These are phyloP conservation scores for Salix udensis DNA, from an alignment of 345 rosid genomes.

Conservation along the genomic window DNA sequence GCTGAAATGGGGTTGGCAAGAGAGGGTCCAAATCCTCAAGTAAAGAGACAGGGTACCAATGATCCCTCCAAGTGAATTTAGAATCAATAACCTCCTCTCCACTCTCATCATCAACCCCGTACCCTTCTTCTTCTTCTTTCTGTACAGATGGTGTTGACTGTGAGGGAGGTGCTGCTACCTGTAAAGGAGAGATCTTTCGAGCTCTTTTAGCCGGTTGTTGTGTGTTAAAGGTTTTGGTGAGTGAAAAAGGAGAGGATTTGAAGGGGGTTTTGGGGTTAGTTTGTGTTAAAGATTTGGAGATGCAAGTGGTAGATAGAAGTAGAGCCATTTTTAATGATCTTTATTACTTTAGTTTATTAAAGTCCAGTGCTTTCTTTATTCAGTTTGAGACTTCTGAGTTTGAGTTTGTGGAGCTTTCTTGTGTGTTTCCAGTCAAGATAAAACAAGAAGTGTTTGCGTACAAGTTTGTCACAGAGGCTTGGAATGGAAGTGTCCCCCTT, in stretches of 20 bases:
- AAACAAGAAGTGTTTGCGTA: constrained; percentile 7
- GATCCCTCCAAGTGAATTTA: constrained; percentile 88
- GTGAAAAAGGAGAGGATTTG: constrained; percentile 6
- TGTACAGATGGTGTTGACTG: constrained; percentile 34
- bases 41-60: constrained; percentile 95
- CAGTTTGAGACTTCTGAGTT: background rate
- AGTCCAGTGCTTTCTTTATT: background rate
- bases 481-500: background rate
- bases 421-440: background rate
- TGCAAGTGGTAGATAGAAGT: constrained; percentile 12
- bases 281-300: constrained; percentile 12
- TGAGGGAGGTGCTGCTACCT: constrained; percentile 53
- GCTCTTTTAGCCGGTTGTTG: constrained; percentile 1
- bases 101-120: constrained; percentile 38
- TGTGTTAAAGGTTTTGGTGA: constrained; percentile 17
- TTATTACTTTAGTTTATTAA: background rate
- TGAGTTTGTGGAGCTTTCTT: background rate
- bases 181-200: constrained; percentile 26
- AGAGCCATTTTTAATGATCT: constrained; percentile 18
- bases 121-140: constrained; percentile 30
- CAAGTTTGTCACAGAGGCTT: constrained; percentile 9
- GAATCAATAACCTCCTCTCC: constrained; percentile 50
- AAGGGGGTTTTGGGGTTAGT: background rate
- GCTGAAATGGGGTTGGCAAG: constrained; percentile 82
- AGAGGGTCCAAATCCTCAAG: constrained; percentile 78